Evolutionary conservation across 345 rosid species (phyloP).

Genomic region (Theobroma cacao): DNA sequence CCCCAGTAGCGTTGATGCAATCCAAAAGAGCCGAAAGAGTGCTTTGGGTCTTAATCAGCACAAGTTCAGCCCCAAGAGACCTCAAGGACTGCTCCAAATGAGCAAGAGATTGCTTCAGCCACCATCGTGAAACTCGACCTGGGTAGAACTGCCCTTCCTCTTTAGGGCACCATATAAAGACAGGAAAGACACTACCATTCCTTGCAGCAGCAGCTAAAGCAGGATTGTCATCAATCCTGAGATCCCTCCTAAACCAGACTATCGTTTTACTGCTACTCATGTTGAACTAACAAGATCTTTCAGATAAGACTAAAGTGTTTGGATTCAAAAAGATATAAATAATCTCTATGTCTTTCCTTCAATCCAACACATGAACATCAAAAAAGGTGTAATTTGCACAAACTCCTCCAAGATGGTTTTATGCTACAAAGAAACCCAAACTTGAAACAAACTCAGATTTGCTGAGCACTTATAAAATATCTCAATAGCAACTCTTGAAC

Average conservation of each 20-base stretch:
- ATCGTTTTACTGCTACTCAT: conserved; percentile 60
- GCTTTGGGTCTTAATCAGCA: conserved; percentile 61
- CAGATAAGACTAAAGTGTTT: background rate
- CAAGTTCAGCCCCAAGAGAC: conserved; percentile 76
- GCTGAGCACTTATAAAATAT: background rate
- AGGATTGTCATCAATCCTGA: conserved; percentile 95
- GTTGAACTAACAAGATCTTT: conserved; percentile 15
- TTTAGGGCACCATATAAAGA: conserved; percentile 89
- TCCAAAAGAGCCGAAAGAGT: conserved; percentile 67
- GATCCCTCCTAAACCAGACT: conserved; percentile 97
- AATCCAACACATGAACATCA: conserved; percentile 8
- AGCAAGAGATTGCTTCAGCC: conserved; percentile 86
- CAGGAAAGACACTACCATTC: conserved; percentile 73
- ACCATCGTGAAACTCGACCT: conserved; percentile 94
- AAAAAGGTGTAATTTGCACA: background rate
- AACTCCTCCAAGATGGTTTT: background rate
- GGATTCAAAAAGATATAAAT: background rate
- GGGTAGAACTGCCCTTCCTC: conserved; percentile 92
- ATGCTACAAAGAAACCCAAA: background rate
- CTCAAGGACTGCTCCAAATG: conserved; percentile 65
- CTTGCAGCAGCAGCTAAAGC: conserved; percentile 88
- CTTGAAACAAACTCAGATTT: background rate
- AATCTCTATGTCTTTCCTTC: conserved; percentile 4
- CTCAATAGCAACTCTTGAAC: background rate
- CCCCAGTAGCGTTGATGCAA: conserved; percentile 56